Evolutionary conservation across 1,139 yeast genomes (phyloP), one percentile per base, ranked within the genome.

Genomic region (Kodamaea anthophila): DNA sequence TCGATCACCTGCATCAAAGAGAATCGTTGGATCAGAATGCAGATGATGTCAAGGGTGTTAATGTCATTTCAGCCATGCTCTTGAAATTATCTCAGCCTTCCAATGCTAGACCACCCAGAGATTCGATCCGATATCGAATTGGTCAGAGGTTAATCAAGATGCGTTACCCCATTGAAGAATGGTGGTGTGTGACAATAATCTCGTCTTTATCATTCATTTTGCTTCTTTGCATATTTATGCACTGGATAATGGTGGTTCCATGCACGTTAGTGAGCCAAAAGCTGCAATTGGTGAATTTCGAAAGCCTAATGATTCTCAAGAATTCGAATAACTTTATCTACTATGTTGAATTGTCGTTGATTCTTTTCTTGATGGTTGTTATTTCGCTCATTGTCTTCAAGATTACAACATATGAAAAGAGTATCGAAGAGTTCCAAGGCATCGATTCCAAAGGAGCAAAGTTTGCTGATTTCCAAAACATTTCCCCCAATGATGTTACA

Each of bases 131-230:
- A 11, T 51, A 58, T 27, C 46, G 41, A 28, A 20, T 65, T 3
- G 71, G 70, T 1, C 64, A 63, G 23, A 44, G 38, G 23, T 46
- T 65, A 14, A 47, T 70, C 29, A 56, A 53, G 23, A 42, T 69
- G 5, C 49, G 55, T 16, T 50, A 59, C 23, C 66, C 73, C 8
- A 10, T 19, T 4, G 34, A 34, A 12, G 28, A 19, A 13, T 24
- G 27, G 9, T 24, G 34, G 4, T 36, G 31, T 15, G 32, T 24
- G 9, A 18, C 32, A 15, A 5, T 29, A 11, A 16, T 40, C 9
- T 22, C 30, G 1, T 27, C 33, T 4, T 26, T 46, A 9, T 44
- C 44, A 15, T 26, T 46, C 11, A 30, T 47, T 8, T 41, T 44
- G 21, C 32, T 51, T n/a, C 37, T 53, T n/a, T 41, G 41, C 1